Base-by-base conservation (phyloP, 2,329 filamentous ascomycete species). In the Diplodia seriata region DNA sequence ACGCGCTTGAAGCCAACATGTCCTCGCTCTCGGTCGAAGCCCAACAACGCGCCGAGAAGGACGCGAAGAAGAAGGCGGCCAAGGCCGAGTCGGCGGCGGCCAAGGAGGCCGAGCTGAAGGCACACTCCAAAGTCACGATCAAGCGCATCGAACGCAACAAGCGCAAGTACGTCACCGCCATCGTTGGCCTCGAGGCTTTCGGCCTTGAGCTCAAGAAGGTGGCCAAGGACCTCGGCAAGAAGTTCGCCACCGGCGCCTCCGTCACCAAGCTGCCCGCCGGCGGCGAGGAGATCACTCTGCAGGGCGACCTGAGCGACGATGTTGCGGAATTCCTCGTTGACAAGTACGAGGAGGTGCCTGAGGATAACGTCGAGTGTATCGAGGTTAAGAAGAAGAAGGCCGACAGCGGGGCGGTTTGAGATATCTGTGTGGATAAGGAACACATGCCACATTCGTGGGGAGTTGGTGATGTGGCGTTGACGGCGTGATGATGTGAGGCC, bases 141-240 rank as follows among this genome's bases (percentile, higher is more conserved):
- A 97, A 97, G 86, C 92, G 95, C 31, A 95, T 99, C 74, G 95
- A 98, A 85, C 89, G 95, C 71, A 98, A 97, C 82, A 99, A 99
- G 86, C 89, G 95, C 76, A 99, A 99, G 83, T 96, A 90, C 78
- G 94, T 99, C 66, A 99, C 95, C 0, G 90, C 94, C 18, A 89
- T 99, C n/a, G 88, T 88, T 7, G 95, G 95, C 0, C 85, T 99
- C 23, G 95, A 99, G 79, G 89, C 90, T 0, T 97, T 97, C 76
- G 93, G 93, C 0, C 80, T 98, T 51, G 94, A 98, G 68, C 86
- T 97, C 75, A 99, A 99, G 81, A 98, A 97, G 83, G 85, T 97
- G 8, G 90, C 94, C 68, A 98, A 98, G 84, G 95, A 98, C 76
- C 90, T 98, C 73, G 95, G 95, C 70, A 99, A 98, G 87, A 98